These are phyloP conservation scores for Nectriaceae sp. DNA, from an alignment of 2,329 filamentous ascomycete genomes.

Conservation along the genomic window DNA sequence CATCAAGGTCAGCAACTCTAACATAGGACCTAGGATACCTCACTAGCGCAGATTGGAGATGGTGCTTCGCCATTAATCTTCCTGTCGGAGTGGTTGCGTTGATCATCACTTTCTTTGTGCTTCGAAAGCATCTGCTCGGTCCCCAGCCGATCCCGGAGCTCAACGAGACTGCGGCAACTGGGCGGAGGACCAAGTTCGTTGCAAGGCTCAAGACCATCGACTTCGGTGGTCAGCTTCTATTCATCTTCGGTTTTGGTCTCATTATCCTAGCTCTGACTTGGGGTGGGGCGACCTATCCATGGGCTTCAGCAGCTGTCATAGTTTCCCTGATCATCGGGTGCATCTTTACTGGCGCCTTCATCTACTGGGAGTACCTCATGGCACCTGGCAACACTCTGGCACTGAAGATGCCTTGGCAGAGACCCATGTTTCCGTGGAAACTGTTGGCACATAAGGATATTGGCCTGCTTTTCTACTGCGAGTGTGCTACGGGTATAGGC, in stretches of 20 bases:
- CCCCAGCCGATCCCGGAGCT: constrained; percentile 50
- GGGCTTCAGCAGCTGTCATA: constrained; percentile 51
- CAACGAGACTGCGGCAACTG: constrained; percentile 39
- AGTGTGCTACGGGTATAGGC: constrained; percentile 59
- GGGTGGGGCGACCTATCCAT: constrained; percentile 55
- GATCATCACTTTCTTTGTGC: constrained; percentile 54
- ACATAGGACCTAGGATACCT: constrained; percentile 41
- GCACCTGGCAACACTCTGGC: constrained; percentile 49
- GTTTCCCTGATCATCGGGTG: constrained; percentile 49
- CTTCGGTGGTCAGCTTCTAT: constrained; percentile 56
- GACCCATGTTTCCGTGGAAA: constrained; percentile 65
- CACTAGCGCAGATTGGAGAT: constrained; percentile 60
- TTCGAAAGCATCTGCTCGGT: constrained; percentile 60
- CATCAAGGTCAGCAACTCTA: not conserved
- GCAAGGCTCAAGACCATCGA: constrained; percentile 57
- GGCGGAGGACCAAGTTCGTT: constrained; percentile 35
- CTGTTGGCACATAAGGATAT: constrained; percentile 60
- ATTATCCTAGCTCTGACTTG: constrained; percentile 57
- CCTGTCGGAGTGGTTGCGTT: constrained; percentile 55
- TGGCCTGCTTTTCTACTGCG: constrained; percentile 61
- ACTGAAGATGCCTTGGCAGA: constrained; percentile 52
- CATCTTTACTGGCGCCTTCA: constrained; percentile 42
- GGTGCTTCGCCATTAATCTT: constrained; percentile 67
- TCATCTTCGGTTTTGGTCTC: constrained; percentile 55
- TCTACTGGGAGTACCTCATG: constrained; percentile 57